Percentiles rank a stretch among this genome's conserved stretches.
Evolutionary conservation across 345 rosid genomes (phyloP).

Genomic region (Syzygium grande): DNA sequence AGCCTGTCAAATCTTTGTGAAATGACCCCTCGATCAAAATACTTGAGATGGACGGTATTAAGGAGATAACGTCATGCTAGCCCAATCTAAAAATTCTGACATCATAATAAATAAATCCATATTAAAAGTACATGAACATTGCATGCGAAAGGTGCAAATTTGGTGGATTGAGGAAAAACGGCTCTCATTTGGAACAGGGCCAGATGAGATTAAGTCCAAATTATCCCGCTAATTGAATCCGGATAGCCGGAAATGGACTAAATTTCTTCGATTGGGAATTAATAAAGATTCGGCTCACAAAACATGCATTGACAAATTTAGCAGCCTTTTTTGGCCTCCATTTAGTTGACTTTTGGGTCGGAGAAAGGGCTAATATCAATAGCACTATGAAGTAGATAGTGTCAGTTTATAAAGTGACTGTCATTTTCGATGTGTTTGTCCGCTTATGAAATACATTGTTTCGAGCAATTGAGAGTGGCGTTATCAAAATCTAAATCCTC

Average conservation of each 20-base stretch:
- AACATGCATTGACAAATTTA: not conserved
- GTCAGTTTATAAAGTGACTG: not conserved
- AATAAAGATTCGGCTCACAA: not conserved
- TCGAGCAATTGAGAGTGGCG: accelerated
- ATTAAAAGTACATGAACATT: too few species aligned
- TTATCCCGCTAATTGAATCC: not conserved
- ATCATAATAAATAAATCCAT: too few species aligned
- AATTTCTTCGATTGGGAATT: not conserved
- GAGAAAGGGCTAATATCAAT: not conserved
- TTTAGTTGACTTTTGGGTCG: not conserved
- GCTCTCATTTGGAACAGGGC: too few species aligned
- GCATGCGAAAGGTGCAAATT: too few species aligned
- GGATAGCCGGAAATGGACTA: not conserved
- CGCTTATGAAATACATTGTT: not conserved
- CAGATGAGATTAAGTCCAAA: not conserved
- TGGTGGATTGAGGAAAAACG: too few species aligned
- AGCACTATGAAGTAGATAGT: not conserved
- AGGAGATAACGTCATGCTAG: too few species aligned
- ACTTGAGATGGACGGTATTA: too few species aligned
- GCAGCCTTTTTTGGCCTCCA: not conserved
- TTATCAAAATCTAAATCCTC: not conserved
- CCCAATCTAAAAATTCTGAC: too few species aligned
- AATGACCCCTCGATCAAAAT: too few species aligned
- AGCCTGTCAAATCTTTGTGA: too few species aligned
- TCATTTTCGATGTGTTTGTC: not conserved